phyloP scores from a whole-genome alignment of 257 asterid species.

The Galeopsis tetrahit region DNA sequence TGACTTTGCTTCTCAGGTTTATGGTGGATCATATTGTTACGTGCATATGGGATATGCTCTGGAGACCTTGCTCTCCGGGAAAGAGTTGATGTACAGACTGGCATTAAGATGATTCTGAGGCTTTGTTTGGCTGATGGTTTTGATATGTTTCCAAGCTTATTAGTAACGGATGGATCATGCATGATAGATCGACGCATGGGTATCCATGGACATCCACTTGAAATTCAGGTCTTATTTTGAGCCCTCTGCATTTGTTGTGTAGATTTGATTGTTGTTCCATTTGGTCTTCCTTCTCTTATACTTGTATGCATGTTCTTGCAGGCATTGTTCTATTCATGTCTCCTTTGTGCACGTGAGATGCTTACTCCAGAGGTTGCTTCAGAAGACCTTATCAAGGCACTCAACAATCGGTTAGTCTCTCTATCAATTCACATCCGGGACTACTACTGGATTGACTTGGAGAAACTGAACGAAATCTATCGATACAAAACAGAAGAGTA shows the following conservation, averaged over 20 bases:
- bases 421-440: conserved; percentile 75
- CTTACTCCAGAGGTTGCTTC: conserved; percentile 76
- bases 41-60: conserved; percentile 76
- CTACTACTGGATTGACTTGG: conserved; percentile 75
- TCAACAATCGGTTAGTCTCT: conserved; percentile 75
- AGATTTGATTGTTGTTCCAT: conserved; percentile 59
- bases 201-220: conserved; percentile 79
- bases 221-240: conserved; percentile 68
- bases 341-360: conserved; percentile 76
- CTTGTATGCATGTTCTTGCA: conserved; percentile 33
- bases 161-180: conserved; percentile 84
- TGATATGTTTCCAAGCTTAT: conserved; percentile 75
- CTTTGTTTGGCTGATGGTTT: conserved; percentile 81
- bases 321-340: conserved; percentile 73
- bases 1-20: conserved; percentile 51
- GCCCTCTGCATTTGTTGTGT: conserved; percentile 59
- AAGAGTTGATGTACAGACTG: conserved; percentile 77
- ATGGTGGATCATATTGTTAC: conserved; percentile 81
- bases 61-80: conserved; percentile 77
- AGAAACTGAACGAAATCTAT: conserved; percentile 66
- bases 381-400: conserved; percentile 60
- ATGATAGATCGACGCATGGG: conserved; percentile 93
- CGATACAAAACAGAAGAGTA: conserved; percentile 82
- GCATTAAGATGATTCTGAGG: conserved; percentile 75
- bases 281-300: conserved; percentile 46